Conservation (phyloP, 1,284 basidiomycete genomes). For the Anthracocystis setariae region DNA sequence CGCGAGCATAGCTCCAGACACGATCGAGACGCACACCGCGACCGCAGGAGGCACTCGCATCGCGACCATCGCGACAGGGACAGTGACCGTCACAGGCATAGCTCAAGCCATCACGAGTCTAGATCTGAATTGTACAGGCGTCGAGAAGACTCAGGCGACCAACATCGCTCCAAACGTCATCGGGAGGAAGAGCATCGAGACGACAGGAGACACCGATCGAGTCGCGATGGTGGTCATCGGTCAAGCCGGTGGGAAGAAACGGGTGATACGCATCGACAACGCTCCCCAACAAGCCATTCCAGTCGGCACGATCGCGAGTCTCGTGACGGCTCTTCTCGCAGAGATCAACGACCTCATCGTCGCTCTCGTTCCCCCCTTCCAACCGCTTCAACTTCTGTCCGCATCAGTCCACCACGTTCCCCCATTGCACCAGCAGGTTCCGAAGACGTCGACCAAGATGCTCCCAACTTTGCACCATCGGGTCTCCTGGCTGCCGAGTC, state of each 20-base stretch:
- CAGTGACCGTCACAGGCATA: not conserved
- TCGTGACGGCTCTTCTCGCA: constrained; percentile 6
- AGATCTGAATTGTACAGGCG: not conserved
- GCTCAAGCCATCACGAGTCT: not conserved
- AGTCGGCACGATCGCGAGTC: constrained; percentile 4
- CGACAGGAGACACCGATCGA: constrained; percentile 6
- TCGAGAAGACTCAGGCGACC: constrained; percentile 4
- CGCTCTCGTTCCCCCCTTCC: constrained; percentile 12
- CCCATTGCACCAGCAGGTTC: not conserved
- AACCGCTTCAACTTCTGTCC: constrained; percentile 1
- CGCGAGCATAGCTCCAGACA: constrained; percentile 15
- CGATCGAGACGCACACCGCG: constrained; percentile 10
- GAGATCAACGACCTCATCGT: constrained; percentile 1
- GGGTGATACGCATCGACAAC: not conserved
- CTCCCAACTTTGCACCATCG: constrained; percentile 87
- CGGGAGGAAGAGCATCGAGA: constrained; percentile 9
- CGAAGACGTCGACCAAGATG: constrained; percentile 26
- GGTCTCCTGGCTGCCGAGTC: constrained; percentile 86
- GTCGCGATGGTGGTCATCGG: constrained; percentile 5
- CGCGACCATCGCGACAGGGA: constrained; percentile 6
- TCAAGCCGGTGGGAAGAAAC: not conserved
- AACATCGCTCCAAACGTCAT: constrained; percentile 8
- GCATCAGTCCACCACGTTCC: not conserved
- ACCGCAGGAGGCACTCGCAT: constrained; percentile 13
- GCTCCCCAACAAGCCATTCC: constrained; percentile 1